Percentiles rank a stretch among this genome's conserved stretches.
Evolutionary conservation across 352 stramenopile genomes (phyloP).

Genomic region (Globisporangium parvum): DNA sequence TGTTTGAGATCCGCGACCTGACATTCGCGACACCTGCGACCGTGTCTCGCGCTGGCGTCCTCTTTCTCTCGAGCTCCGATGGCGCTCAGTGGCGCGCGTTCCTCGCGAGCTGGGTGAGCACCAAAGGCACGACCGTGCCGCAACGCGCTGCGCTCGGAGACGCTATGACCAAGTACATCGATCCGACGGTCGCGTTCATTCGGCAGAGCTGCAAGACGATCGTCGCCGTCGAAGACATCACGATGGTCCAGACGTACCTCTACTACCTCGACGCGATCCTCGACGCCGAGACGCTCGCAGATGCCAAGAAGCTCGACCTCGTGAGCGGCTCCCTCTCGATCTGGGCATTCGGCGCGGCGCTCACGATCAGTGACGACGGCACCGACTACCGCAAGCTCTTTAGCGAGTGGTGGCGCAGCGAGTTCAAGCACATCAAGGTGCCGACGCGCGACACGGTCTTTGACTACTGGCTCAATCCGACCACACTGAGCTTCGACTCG

Average conservation of each 20-base stretch:
- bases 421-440: conserved; percentile 94
- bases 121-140: conserved; percentile 47
- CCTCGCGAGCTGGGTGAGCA: conserved; percentile 88
- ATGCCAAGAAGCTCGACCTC: conserved; percentile 69
- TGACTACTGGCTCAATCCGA: conserved; percentile 94
- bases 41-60: conserved; percentile 91
- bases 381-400: conserved; percentile 92
- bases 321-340: conserved; percentile 91
- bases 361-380: conserved; percentile 90
- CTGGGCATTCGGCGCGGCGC: conserved; percentile 88
- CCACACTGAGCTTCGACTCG: conserved; percentile 85
- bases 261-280: conserved; percentile 89
- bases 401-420: conserved; percentile 90
- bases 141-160: conserved; percentile 53
- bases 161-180: conserved; percentile 85
- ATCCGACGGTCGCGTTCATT: conserved; percentile 81
- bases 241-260: conserved; percentile 87
- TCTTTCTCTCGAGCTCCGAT: conserved; percentile 92
- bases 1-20: conserved; percentile 96
- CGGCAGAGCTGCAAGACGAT: conserved; percentile 84
- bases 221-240: conserved; percentile 89
- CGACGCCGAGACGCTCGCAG: conserved; percentile 54
- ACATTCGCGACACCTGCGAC: conserved; percentile 93
- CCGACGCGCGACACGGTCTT: conserved; percentile 93
- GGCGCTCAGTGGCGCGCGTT: conserved; percentile 91